Evolutionary conservation across 2,329 filamentous ascomycete species (phyloP), one percentile per base, ranked within the genome.

Genomic region (Didymellaceae sp.): DNA sequence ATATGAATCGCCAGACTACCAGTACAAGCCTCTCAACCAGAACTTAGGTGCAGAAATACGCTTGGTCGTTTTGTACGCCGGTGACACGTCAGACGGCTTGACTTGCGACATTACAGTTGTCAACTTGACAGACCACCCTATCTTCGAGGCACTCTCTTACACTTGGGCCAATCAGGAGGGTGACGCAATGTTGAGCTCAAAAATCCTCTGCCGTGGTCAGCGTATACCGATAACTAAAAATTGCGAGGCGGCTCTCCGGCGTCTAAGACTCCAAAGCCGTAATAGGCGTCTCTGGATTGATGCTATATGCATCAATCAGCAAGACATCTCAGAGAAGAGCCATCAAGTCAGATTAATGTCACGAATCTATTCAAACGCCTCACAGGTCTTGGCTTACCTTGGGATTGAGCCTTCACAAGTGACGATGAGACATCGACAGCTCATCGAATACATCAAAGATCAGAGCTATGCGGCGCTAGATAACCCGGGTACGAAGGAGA

Each of bases 101-200:
- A 2, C 6, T 5, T 60, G 58, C 33, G 47, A 60, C 4, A 50
- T 64, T 11, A 13, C 40, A 1, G 48, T 47, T n/a, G 54, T 54
- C 9, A 57, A 62, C 26, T 45, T 64, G 1, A 24, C 43, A 1
- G 58, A 65, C 16, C 24, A 49, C 1, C 63, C 55, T 8, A 28
- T 20, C 14, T 66, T 58, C 16, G 60, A 62, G 46, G 60, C 63
- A 4, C 17, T 62, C 2, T 66, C 62, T 1, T 65, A 66, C 18
- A 65, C 55, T 1, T 66, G 61, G 59, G 58, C 49, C 1, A 46
- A 45, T 7, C 16, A 28, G 4, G 10, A 28, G 1, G 54, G 59
- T n/a, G 20, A 45, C 18, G 14, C 20, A 10, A 25, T 20, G 1
- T 7, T 32, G 13, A 18, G n/a, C 1, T 39, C 26, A 6, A 11